Percentiles rank a stretch among this genome's conserved stretches.
These are phyloP conservation scores for Pseudoturritis turrita DNA, from an alignment of 345 rosid species.

Conservation along the genomic window DNA sequence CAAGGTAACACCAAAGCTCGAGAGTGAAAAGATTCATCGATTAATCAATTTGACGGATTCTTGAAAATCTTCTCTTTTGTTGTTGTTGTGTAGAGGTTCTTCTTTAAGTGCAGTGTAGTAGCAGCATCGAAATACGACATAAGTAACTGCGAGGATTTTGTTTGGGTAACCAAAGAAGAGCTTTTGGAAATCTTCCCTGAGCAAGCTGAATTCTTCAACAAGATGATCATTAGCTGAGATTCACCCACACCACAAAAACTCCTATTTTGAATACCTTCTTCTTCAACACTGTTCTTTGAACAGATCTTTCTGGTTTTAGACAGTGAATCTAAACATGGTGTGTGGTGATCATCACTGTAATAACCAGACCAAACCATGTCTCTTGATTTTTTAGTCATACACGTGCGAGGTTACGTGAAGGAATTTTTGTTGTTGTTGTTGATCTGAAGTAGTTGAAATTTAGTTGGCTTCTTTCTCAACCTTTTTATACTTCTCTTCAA, in stretches of 20 bases:
- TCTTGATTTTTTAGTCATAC: background rate
- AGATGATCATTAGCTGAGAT: slow-evolving; percentile 83
- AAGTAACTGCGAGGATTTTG: slow-evolving; percentile 54
- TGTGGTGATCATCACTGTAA: slow-evolving; percentile 1
- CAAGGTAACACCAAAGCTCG: no score
- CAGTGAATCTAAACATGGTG: background rate
- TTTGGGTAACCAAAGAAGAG: slow-evolving; percentile 96
- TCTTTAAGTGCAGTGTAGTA: slow-evolving; percentile 88
- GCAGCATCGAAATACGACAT: slow-evolving; percentile 64
- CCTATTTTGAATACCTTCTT: background rate
- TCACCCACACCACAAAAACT: background rate
- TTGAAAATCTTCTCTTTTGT: background rate
- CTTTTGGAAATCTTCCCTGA: slow-evolving; percentile 78
- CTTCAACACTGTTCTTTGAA: background rate
- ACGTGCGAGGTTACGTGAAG: slow-evolving; percentile 8
- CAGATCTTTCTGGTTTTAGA: background rate
- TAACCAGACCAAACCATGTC: slow-evolving; percentile 8
- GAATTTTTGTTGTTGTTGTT: slow-evolving; percentile 31
- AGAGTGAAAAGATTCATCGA: background rate
- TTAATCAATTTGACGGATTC: background rate
- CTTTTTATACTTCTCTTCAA: slow-evolving; percentile 12
- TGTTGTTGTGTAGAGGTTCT: slow-evolving; percentile 60
- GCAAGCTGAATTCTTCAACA: slow-evolving; percentile 61
- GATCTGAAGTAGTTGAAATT: slow-evolving; percentile 64
- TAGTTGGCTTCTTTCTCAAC: slow-evolving; percentile 53